Percentiles rank a stretch among this genome's conserved stretches.
Evolutionary conservation across 2,329 filamentous ascomycete genomes (phyloP).

Genomic region (Scedosporium minutisporum): DNA sequence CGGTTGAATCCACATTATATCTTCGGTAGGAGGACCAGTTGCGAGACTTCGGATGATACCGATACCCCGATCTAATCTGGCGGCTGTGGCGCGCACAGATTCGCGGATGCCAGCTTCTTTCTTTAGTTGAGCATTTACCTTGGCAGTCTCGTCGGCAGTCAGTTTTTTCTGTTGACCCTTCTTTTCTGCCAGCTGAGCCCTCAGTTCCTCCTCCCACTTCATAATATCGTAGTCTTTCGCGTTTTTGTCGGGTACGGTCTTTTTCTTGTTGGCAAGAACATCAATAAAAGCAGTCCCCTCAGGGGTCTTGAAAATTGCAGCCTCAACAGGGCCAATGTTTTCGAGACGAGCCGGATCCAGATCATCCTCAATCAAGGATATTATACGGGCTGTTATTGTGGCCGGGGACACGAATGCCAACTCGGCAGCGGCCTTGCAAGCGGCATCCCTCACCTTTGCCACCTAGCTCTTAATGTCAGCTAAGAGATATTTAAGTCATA

Average conservation of each 20-base stretch:
- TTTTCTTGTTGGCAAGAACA: slow-evolving; percentile 75
- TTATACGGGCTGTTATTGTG: slow-evolving; percentile 63
- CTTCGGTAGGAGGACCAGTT: slow-evolving; percentile 79
- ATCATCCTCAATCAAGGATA: slow-evolving; percentile 65
- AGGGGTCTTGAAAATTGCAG: slow-evolving; percentile 84
- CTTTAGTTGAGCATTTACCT: slow-evolving; percentile 80
- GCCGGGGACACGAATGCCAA: slow-evolving; percentile 90
- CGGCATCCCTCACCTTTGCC: slow-evolving; percentile 49
- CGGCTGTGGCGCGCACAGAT: slow-evolving; percentile 59
- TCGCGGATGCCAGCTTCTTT: slow-evolving; percentile 76
- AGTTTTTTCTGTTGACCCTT: slow-evolving; percentile 88
- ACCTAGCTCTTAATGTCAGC: slow-evolving; percentile 18
- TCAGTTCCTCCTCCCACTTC: slow-evolving; percentile 93
- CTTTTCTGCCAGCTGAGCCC: slow-evolving; percentile 81
- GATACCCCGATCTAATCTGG: slow-evolving; percentile 68
- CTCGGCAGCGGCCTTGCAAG: slow-evolving; percentile 79
- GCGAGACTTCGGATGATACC: slow-evolving; percentile 78
- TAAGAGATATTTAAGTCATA: neutral
- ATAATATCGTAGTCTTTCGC: slow-evolving; percentile 90
- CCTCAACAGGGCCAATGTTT: slow-evolving; percentile 73
- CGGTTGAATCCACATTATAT: slow-evolving; percentile 76
- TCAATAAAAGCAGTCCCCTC: slow-evolving; percentile 85
- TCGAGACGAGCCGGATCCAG: slow-evolving; percentile 61
- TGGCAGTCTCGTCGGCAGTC: slow-evolving; percentile 76
- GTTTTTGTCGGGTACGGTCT: slow-evolving; percentile 69